These are phyloP conservation scores for Gremmenia infestans DNA, from an alignment of 2,329 filamentous ascomycete species.

Conservation along the genomic window DNA sequence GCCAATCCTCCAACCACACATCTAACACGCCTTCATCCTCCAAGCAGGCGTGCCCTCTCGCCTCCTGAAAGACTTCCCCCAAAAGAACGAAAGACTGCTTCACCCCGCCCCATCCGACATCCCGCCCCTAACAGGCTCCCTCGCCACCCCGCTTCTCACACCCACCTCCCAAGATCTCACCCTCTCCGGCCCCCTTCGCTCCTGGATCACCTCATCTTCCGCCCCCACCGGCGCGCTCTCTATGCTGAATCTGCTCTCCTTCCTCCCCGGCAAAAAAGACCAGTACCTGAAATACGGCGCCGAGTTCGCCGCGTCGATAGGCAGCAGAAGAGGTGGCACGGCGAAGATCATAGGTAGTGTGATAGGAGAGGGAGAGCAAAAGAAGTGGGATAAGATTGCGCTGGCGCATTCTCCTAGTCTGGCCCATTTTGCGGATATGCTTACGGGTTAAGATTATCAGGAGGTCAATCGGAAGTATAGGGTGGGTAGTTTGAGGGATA, in stretches of 20 bases:
- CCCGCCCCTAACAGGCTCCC: conserved; percentile 32
- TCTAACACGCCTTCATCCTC: conserved; percentile 33
- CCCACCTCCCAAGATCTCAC: conserved; percentile 45
- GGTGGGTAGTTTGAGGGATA: conserved; percentile 47
- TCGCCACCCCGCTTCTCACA: conserved; percentile 32
- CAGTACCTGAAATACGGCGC: conserved; percentile 54
- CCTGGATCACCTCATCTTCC: conserved; percentile 43
- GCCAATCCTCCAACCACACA: conserved; percentile 17
- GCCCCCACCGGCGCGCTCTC: conserved; percentile 43
- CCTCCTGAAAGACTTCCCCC: conserved; percentile 34
- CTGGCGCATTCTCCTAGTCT: conserved; percentile 61
- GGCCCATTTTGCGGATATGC: conserved; percentile 57
- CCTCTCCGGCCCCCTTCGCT: conserved; percentile 43
- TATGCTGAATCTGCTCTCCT: conserved; percentile 60
- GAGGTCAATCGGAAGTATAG: conserved; percentile 52
- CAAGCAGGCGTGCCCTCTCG: conserved; percentile 40
- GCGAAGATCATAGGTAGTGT: conserved; percentile 60
- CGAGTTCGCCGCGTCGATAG: conserved; percentile 46
- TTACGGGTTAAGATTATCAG: conserved; percentile 53
- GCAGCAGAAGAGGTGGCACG: conserved; percentile 47
- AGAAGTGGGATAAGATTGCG: conserved; percentile 57
- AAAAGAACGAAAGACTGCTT: conserved; percentile 35
- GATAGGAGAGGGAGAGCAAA: conserved; percentile 27
- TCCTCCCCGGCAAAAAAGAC: conserved; percentile 45
- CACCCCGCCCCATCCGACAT: conserved; percentile 32